Base-by-base conservation (phyloP, 768 basidiomycete genomes). In the Rhizopogon rudus region DNA sequence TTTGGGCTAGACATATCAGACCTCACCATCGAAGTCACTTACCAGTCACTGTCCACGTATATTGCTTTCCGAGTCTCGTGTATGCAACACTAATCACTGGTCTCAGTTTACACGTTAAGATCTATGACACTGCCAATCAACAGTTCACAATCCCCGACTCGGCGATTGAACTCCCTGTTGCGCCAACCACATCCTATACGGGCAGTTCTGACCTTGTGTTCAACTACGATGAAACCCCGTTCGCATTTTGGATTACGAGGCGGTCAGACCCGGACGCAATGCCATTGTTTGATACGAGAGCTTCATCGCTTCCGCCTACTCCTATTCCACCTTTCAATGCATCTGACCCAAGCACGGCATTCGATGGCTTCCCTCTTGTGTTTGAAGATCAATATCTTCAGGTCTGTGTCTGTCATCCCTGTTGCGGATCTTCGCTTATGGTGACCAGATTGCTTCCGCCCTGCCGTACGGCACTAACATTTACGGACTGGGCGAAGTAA, bases 311-410 rank as follows among this genome's bases (percentile, higher is more conserved):
- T 10, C 86, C 87, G 1, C 56, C 72, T 5, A 78, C 86, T 3
- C 81, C 84, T 1, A 80, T 82, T 35, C 70, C 79, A n/a, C 76
- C 86, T 10, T 72, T 78, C n/a, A 77, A 81, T 35, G 33, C 75
- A 0, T 68, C 65, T 6, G 82, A 84, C 58, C 75, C 76, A 45
- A 76, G 74, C 5, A 84, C 83, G 0, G 77, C 78, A 2, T 72
- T 90, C n/a, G 75, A 83, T 52, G 83, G 78, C 22, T 87, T 88
- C 57, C 80, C 83, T 0, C 72, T 92, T 10, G 80, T 91, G 14
- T 91, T 91, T 62, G 88, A 91, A 60, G 82, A 91, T 57, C 86
- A 86, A 63, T 91, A 90, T 65, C 75, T 91, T 17, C 87, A 91
- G 77, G 81, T 82, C 54, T 48, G 35, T 9, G 0, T 16, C 28